Conservation (phyloP, 441 rosid species). For the Metrosideros polymorpha region DNA sequence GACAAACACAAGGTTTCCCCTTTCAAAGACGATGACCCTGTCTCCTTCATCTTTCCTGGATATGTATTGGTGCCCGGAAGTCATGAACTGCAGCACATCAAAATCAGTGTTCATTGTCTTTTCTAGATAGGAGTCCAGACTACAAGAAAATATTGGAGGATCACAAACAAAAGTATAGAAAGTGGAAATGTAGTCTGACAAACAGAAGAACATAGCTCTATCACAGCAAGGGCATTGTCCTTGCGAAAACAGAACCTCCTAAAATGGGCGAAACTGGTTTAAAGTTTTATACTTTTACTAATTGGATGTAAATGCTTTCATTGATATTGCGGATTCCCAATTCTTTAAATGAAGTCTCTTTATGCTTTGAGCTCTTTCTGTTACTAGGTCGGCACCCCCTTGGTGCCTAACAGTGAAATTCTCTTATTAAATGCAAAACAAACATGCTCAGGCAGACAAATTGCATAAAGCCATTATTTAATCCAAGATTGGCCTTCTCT, state of each 20-base stretch:
- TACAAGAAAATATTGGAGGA: not conserved
- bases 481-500: not conserved
- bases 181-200: not conserved
- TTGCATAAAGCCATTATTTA: not conserved
- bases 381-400: too few relatives aligned
- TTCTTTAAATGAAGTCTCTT: too few relatives aligned
- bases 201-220: not conserved
- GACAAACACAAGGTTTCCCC: constrained; percentile 79
- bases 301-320: not conserved
- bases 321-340: too few relatives aligned
- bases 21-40: constrained; percentile 69
- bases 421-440: too few relatives aligned
- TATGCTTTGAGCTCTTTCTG: too few relatives aligned
- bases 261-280: not conserved
- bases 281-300: not conserved
- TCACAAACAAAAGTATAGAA: not conserved
- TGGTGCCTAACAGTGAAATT: too few relatives aligned
- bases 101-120: not conserved
- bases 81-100: constrained; percentile 70
- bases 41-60: constrained; percentile 90
- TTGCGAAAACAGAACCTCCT: not conserved
- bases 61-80: constrained; percentile 79
- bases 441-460: not conserved
- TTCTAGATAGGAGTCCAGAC: not conserved
- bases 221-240: not conserved